Evolutionary conservation across 495 filamentous ascomycete genomes (phyloP).

Genomic region (Penicillium flavigenum): DNA sequence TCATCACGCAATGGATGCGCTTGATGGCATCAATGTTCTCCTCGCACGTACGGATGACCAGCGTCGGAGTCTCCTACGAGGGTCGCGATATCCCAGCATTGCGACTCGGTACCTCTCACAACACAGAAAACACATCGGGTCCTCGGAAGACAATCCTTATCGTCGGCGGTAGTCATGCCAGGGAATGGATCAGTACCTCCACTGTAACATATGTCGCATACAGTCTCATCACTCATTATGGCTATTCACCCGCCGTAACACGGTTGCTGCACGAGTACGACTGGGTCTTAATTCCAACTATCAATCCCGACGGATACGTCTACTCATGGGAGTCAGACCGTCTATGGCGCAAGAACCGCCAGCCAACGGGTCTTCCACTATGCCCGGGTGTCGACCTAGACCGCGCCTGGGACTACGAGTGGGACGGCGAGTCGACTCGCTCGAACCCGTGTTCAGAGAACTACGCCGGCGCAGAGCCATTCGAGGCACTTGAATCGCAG

Average conservation of each 20-base stretch:
- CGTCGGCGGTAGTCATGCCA: slow-evolving; percentile 80
- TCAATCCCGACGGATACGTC: slow-evolving; percentile 92
- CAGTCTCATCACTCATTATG: slow-evolving; percentile 80
- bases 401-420: slow-evolving; percentile 78
- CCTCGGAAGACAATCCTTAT: slow-evolving; percentile 78
- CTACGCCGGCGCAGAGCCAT: slow-evolving; percentile 79
- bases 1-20: slow-evolving; percentile 85
- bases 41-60: slow-evolving; percentile 68
- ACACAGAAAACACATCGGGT: slow-evolving; percentile 37
- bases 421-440: slow-evolving; percentile 66
- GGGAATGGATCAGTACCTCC: slow-evolving; percentile 94
- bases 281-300: slow-evolving; percentile 81
- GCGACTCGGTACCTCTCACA: slow-evolving; percentile 64
- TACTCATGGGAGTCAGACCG: slow-evolving; percentile 92
- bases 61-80: slow-evolving; percentile 78
- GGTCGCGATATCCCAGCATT: slow-evolving; percentile 81
- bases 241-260: slow-evolving; percentile 63
- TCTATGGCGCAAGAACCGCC: slow-evolving; percentile 93
- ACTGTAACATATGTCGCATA: slow-evolving; percentile 91
- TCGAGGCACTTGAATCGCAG: slow-evolving; percentile 78
- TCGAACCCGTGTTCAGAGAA: slow-evolving; percentile 90
- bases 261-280: slow-evolving; percentile 79
- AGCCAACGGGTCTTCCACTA: slow-evolving; percentile 75
- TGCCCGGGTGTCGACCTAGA: slow-evolving; percentile 90
- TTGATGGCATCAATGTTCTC: slow-evolving; percentile 87